Conservation (phyloP, 192 early-diverging fungal species). For the Globomyces pollinis-pini region DNA sequence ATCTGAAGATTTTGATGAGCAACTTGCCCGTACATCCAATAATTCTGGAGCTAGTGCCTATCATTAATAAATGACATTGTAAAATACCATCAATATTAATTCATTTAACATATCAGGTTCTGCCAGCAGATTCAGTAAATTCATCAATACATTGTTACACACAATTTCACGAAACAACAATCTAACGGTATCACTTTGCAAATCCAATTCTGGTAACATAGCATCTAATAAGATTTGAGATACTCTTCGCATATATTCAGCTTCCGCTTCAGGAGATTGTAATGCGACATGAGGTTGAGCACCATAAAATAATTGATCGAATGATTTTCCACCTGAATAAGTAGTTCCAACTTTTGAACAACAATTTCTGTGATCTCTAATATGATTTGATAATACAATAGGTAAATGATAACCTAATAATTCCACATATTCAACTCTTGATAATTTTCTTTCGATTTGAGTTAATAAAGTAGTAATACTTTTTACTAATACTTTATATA, state of each 20-base stretch:
- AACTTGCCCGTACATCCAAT: background rate
- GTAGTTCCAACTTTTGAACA: slow-evolving; percentile 28
- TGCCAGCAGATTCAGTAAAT: slow-evolving; percentile 12
- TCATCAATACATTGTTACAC: slow-evolving; percentile 16
- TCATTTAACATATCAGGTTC: slow-evolving; percentile 32
- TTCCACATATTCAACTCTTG: slow-evolving; percentile 21
- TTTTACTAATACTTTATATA: slow-evolving; percentile 19
- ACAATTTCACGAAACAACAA: slow-evolving; percentile 31
- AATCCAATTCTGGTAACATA: slow-evolving; percentile 22
- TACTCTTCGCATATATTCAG: slow-evolving; percentile 26
- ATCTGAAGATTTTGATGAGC: background rate
- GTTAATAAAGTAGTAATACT: background rate
- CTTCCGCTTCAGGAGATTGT: slow-evolving; percentile 17
- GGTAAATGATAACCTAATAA: slow-evolving; percentile 23
- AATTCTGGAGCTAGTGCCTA: background rate
- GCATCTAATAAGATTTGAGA: slow-evolving; percentile 25
- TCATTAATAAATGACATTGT: background rate
- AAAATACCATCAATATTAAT: slow-evolving; percentile 15
- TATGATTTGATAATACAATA: slow-evolving; percentile 19
- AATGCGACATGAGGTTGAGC: slow-evolving; percentile 33
- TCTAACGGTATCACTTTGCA: slow-evolving; percentile 16
- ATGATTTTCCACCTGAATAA: slow-evolving; percentile 26
- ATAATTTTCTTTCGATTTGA: slow-evolving; percentile 15
- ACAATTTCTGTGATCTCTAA: slow-evolving; percentile 27
- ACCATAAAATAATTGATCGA: slow-evolving; percentile 34